Conservation (phyloP, 2,329 filamentous ascomycete species). For the Aspergillus aculeatinus region DNA sequence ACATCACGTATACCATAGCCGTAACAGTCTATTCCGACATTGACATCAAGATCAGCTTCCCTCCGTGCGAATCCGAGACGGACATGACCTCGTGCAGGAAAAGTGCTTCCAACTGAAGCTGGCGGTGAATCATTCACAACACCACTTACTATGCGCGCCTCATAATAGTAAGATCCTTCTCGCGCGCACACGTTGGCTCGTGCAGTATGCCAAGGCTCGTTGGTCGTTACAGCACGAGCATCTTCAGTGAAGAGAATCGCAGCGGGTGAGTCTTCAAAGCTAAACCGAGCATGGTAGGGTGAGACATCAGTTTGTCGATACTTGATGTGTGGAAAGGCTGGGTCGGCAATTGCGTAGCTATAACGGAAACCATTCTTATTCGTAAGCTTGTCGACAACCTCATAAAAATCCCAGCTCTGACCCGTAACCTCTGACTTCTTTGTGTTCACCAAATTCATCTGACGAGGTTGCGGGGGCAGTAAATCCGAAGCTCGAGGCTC, state of each 20-base stretch:
- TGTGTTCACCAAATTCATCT: conserved; percentile 38
- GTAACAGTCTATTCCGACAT: conserved; percentile 87
- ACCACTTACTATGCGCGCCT: conserved; percentile 83
- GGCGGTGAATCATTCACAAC: conserved; percentile 31
- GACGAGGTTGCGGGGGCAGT: conserved; percentile 40
- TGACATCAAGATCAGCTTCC: conserved; percentile 49
- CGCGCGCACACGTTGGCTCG: conserved; percentile 86
- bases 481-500: conserved; percentile 41
- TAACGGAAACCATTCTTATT: conserved; percentile 79
- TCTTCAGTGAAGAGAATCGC: conserved; percentile 79
- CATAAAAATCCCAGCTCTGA: conserved; percentile 44
- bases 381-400: conserved; percentile 53
- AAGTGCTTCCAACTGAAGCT: conserved; percentile 20
- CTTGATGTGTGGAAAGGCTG: conserved; percentile 81
- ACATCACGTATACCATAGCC: conserved; percentile 92
- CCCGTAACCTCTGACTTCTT: conserved; percentile 37
- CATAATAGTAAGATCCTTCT: conserved; percentile 90
- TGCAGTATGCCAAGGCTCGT: conserved; percentile 89
- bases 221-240: conserved; percentile 77
- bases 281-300: conserved; percentile 80
- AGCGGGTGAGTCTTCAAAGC: conserved; percentile 85
- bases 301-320: conserved; percentile 85
- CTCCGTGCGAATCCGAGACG: conserved; percentile 50
- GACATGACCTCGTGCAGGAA: conserved; percentile 44
- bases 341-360: conserved; percentile 85